phyloP scores from a whole-genome alignment of 345 rosid genomes.

The Nasturtium officinale region DNA sequence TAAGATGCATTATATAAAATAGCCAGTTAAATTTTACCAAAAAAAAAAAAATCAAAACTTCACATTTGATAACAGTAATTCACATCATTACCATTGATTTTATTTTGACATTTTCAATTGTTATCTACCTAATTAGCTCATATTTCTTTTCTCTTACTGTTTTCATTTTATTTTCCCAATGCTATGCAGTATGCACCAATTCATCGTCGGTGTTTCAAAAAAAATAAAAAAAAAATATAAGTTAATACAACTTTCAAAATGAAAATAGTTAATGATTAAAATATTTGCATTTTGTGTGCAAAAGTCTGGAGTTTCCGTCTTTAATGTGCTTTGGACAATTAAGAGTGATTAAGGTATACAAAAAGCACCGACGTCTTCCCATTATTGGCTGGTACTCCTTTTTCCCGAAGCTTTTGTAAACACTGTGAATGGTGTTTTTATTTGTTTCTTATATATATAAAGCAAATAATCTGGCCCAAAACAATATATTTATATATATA shows the following conservation, averaged over 20 bases:
- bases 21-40: neutral
- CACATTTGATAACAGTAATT: neutral
- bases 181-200: neutral
- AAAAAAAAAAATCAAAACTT: neutral
- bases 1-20: neutral
- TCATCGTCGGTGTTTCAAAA: no score
- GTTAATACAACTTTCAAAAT: no score
- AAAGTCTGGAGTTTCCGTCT: neutral
- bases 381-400: constrained; percentile 22
- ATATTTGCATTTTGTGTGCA: neutral
- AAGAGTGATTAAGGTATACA: constrained; percentile 11
- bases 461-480: neutral
- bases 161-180: neutral
- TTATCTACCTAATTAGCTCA: neutral
- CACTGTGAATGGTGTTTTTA: neutral
- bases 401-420: constrained; percentile 7
- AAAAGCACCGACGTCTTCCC: constrained; percentile 38
- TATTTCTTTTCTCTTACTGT: neutral
- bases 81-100: neutral
- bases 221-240: no score
- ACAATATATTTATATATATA: no score
- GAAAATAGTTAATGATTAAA: neutral
- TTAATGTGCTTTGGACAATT: constrained; percentile 4
- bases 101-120: neutral
- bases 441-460: neutral